phyloP scores from a whole-genome alignment of 2,329 filamentous ascomycete species.

The Alternaria ethzedia region DNA sequence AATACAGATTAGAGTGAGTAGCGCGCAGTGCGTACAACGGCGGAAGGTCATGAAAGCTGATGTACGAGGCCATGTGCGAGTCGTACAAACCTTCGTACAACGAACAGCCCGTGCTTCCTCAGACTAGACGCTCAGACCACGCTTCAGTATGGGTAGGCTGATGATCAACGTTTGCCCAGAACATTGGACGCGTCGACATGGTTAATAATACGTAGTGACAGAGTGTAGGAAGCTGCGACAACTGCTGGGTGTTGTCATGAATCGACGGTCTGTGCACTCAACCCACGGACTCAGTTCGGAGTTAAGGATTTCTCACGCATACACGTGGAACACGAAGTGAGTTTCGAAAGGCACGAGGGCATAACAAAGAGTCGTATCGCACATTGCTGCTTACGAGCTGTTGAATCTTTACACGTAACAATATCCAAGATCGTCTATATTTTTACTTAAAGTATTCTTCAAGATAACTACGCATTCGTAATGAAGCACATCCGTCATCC shows the following conservation, averaged over 20 bases:
- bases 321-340: neutral
- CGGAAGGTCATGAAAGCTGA: neutral
- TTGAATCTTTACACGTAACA: neutral
- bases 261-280: neutral
- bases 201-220: neutral
- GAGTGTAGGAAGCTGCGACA: neutral
- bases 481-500: neutral
- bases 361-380: neutral
- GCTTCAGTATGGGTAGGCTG: neutral
- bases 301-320: neutral
- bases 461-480: neutral
- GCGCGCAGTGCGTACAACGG: neutral
- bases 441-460: neutral
- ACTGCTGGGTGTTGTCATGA: neutral
- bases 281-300: neutral
- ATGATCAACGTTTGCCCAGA: neutral
- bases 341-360: neutral
- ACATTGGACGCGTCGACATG: neutral
- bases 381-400: neutral
- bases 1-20: neutral
- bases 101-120: neutral
- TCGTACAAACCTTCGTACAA: conserved; percentile 3
- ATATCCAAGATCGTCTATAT: neutral
- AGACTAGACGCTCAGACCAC: neutral
- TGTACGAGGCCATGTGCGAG: neutral